phyloP scores from a whole-genome alignment of 768 basidiomycete species.

The Boletus rubroflammeus region DNA sequence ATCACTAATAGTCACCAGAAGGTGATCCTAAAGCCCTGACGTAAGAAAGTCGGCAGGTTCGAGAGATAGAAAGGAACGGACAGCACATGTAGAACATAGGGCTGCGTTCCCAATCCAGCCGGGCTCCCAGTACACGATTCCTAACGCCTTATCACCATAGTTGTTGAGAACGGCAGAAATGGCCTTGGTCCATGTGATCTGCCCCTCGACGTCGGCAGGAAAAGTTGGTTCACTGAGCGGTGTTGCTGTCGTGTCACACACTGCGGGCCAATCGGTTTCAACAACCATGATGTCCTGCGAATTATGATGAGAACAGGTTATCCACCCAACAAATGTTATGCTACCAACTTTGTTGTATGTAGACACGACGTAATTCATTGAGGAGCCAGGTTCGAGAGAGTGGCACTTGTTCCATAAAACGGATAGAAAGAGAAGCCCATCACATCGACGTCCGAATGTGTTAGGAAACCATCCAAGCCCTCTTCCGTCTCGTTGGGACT shows the following conservation, averaged over 20 bases:
- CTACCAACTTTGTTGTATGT: slow-evolving; percentile 7
- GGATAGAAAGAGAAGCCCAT: slow-evolving; percentile 11
- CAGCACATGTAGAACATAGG: slow-evolving; percentile 8
- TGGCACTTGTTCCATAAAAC: slow-evolving; percentile 5
- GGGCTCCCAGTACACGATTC: slow-evolving; percentile 12
- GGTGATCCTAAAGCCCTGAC: slow-evolving; percentile 1
- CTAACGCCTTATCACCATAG: slow-evolving; percentile 6
- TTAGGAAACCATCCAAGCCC: slow-evolving; percentile 2
- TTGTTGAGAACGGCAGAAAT: slow-evolving; percentile 2
- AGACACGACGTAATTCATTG: slow-evolving; percentile 6
- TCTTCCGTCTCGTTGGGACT: not conserved
- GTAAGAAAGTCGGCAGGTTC: not conserved
- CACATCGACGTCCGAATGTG: slow-evolving; percentile 6
- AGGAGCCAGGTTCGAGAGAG: slow-evolving; percentile 5
- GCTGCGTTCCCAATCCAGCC: slow-evolving; percentile 4
- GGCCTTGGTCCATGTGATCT: slow-evolving; percentile 4
- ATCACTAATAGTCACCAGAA: slow-evolving; percentile 2
- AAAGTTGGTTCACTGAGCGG: slow-evolving; percentile 12
- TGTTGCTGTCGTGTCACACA: not conserved
- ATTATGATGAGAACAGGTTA: not conserved
- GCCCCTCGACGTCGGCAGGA: not conserved
- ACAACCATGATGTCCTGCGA: slow-evolving; percentile 9
- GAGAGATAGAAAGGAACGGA: not conserved
- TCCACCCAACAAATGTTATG: not conserved
- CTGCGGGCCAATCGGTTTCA: slow-evolving; percentile 12